phyloP scores from a whole-genome alignment of 371 early-diverging fungal genomes.

The Mortierella sp. region DNA sequence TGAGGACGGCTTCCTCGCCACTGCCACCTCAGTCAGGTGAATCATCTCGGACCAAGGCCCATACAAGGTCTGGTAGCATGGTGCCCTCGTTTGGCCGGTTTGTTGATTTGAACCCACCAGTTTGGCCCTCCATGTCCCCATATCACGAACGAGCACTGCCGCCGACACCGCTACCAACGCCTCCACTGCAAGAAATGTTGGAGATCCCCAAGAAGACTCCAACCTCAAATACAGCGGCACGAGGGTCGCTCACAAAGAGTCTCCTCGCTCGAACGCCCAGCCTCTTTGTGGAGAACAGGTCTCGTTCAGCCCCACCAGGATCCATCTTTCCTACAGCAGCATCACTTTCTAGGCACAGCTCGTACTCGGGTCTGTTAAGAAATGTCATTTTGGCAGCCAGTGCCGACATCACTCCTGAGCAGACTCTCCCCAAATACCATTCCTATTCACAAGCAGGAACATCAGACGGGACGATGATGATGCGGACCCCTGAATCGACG shows the following conservation, averaged over 20 bases:
- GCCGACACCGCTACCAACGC: neutral
- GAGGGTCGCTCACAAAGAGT: neutral
- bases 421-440: neutral
- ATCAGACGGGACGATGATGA: neutral
- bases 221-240: neutral
- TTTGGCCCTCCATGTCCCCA: slow-evolving; percentile 28
- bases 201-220: neutral
- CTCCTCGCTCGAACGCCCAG: slow-evolving; percentile 21
- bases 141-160: slow-evolving; percentile 7
- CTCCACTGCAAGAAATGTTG: neutral
- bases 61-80: neutral
- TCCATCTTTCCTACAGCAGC: slow-evolving; percentile 18
- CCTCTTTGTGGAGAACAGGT: slow-evolving; percentile 38
- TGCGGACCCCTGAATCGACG: neutral
- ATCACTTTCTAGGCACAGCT: neutral
- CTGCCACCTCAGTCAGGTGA: neutral
- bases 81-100: neutral
- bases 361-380: slow-evolving; percentile 4
- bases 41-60: neutral
- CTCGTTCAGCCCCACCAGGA: slow-evolving; percentile 30
- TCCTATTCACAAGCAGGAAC: neutral
- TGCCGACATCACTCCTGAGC: neutral
- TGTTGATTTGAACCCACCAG: slow-evolving; percentile 1
- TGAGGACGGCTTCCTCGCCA: neutral
- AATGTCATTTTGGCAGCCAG: neutral